Evolutionary conservation across 257 asterid species (phyloP).

Genomic region (Gardenia jasminoides): DNA sequence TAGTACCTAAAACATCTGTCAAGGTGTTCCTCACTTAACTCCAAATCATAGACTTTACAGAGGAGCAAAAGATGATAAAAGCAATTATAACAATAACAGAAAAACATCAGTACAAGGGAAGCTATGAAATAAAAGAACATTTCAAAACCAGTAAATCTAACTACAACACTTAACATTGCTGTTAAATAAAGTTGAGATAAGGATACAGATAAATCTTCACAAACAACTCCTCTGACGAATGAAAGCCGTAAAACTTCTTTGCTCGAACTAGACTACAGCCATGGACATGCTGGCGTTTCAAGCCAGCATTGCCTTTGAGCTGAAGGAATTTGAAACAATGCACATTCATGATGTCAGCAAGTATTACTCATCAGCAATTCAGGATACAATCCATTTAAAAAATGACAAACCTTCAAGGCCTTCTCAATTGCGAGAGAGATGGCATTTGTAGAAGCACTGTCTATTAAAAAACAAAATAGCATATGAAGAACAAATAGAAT

Average conservation of each 20-base stretch:
- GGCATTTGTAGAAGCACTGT: slow-evolving; percentile 44
- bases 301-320: slow-evolving; percentile 78
- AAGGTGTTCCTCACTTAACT: slow-evolving; percentile 43
- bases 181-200: too few species aligned
- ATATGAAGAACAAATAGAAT: slow-evolving; percentile 18
- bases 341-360: slow-evolving; percentile 17
- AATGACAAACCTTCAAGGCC: slow-evolving; percentile 65
- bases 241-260: slow-evolving; percentile 85
- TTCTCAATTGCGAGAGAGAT: slow-evolving; percentile 73
- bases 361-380: slow-evolving; percentile 12
- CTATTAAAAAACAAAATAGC: slow-evolving; percentile 39
- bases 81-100: not conserved
- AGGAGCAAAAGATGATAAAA: not conserved
- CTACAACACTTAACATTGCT: too few species aligned
- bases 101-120: not conserved
- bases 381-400: slow-evolving; percentile 12
- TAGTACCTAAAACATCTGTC: slow-evolving; percentile 67
- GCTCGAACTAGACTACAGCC: slow-evolving; percentile 79
- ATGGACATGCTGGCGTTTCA: slow-evolving; percentile 92
- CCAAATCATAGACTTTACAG: not conserved
- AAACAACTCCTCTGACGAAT: slow-evolving; percentile 83
- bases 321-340: slow-evolving; percentile 31
- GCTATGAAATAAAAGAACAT: not conserved
- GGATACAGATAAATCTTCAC: slow-evolving; percentile 97
- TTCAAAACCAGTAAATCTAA: too few species aligned